Base-by-base conservation (phyloP, 352 stramenopile genomes). In the Blastocystis sp. region DNA sequence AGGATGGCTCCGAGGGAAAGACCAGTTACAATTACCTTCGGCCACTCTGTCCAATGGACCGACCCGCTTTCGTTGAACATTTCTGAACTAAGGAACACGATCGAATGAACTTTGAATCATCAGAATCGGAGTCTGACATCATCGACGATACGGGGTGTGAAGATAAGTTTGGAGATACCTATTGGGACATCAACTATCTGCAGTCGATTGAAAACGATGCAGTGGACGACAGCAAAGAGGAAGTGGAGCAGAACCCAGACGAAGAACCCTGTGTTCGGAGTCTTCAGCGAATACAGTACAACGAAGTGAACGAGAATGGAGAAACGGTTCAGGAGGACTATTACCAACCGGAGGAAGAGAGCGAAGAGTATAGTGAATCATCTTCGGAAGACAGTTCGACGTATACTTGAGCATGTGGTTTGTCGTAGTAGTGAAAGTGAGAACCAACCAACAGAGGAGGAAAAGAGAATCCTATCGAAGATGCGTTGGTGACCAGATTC, bases 121-220 rank as follows among this genome's bases (percentile, higher is more conserved):
- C 69, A 9, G 14, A 29, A 34, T 32, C 29, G 4, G 51, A 64
- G 21, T 38, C 27, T 18, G 69, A 81, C 48, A 49, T 32, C 6
- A 81, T 81, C 42, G 69, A 81, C 27, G 69, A 81, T 61, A 81
- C 69, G 9, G 69, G 69, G 27, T 81, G 69, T 32, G 69, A 81
- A n/a, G 69, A 81, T 8, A 40, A 32, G 14, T 64, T 61, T 34
- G 14, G 63, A 44, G 53, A 42, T 21, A 65, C 69, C 2, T 81
- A 81, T 44, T 81, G 69, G 69, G 69, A 81, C 27, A 81, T 81
- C 51, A 64, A 63, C 36, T 81, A 81, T 61, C 18, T 81, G 6
- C 69, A 81, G 16, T 36, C 44, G 8, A 64, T 81, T 32, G 51
- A 63, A 14, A 61, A 81, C 42, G 69, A 81, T 16, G 29, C 7